phyloP scores from a whole-genome alignment of 75 land plant genomes.

The Ceratopteris richardii region DNA sequence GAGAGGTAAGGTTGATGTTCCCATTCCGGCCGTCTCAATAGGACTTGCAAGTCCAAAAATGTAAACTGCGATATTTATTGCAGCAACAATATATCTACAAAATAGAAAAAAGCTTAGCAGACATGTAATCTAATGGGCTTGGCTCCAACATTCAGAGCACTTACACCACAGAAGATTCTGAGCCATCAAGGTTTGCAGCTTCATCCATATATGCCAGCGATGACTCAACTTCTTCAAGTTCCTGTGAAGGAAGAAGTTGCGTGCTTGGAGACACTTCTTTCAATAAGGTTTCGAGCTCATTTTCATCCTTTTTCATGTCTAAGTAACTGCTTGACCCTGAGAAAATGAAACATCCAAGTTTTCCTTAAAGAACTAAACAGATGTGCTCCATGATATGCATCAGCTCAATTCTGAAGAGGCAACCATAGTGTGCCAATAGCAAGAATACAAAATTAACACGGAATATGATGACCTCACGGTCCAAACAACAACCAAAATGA shows the following conservation, averaged over 20 bases:
- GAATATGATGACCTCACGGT: too few species aligned
- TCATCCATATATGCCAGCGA: background rate
- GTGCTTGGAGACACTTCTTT: background rate
- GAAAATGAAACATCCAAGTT: too few species aligned
- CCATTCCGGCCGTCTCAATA: conserved; percentile 29
- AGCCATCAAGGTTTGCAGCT: background rate
- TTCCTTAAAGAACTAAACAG: too few species aligned
- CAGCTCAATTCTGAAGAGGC: too few species aligned
- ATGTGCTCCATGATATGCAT: too few species aligned
- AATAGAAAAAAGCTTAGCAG: background rate
- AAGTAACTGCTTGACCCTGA: too few species aligned
- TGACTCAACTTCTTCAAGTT: background rate
- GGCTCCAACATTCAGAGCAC: background rate
- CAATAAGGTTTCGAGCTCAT: too few species aligned
- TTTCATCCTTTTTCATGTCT: too few species aligned
- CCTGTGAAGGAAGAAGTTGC: background rate
- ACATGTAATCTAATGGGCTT: background rate
- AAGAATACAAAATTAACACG: too few species aligned
- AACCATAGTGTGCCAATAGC: too few species aligned
- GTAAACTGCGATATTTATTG: conserved; percentile 69
- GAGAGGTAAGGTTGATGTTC: conserved; percentile 46
- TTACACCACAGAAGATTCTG: background rate
- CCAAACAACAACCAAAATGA: too few species aligned
- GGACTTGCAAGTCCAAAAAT: conserved; percentile 80
- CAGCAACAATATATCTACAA: conserved; percentile 43